Percentiles rank a stretch among this genome's conserved stretches.
phyloP scores from a whole-genome alignment of 2,329 filamentous ascomycete species.

The Graphium sp. region DNA sequence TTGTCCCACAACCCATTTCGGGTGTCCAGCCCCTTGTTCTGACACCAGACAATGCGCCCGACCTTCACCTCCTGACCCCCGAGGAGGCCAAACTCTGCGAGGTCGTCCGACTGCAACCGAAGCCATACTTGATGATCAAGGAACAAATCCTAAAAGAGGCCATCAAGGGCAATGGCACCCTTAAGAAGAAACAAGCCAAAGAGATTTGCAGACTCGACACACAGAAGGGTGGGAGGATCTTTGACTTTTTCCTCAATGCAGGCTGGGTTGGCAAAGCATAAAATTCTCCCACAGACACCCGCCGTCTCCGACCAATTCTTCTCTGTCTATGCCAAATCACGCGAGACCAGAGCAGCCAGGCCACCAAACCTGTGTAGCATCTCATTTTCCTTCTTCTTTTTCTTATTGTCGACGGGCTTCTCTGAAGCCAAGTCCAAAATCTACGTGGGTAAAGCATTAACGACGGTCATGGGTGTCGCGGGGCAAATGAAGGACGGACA shows the following conservation, averaged over 20 bases:
- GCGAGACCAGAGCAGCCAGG: no score
- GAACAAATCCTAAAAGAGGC: conserved; percentile 84
- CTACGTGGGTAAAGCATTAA: no score
- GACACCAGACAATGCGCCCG: conserved; percentile 59
- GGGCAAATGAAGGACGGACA: background rate
- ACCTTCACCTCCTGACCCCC: conserved; percentile 69
- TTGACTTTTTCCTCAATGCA: conserved; percentile 85
- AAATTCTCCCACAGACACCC: no score
- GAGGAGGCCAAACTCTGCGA: conserved; percentile 82
- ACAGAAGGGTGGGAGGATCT: conserved; percentile 71
- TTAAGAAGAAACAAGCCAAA: conserved; percentile 90
- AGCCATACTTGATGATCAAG: conserved; percentile 90
- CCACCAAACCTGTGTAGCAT: conserved; percentile 2
- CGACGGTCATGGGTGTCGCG: no score
- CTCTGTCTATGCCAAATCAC: no score
- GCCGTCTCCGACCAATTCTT: background rate
- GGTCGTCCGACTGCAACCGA: conserved; percentile 70
- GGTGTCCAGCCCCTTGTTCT: conserved; percentile 49
- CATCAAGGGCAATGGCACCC: conserved; percentile 66
- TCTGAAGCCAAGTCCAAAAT: no score
- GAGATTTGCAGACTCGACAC: conserved; percentile 73
- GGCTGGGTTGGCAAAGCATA: conserved; percentile 83
- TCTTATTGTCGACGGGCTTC: conserved; percentile 1
- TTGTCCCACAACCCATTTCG: conserved; percentile 38
- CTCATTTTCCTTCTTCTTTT: conserved; percentile 5